phyloP scores from a whole-genome alignment of 73 alveolate genomes.

The Tetrahymena malaccensis region DNA sequence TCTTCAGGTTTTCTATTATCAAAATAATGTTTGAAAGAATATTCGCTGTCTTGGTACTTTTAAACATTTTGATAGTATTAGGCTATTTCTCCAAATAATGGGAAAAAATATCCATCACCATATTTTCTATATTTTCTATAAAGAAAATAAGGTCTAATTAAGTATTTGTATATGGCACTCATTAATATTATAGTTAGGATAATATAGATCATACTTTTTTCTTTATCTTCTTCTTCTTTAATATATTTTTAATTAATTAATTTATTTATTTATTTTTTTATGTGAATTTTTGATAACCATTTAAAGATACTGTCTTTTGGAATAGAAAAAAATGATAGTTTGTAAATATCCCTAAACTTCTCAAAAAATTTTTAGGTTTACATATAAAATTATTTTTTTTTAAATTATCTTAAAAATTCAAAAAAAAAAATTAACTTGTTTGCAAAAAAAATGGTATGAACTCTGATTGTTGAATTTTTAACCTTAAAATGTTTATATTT shows the following conservation, averaged over 20 bases:
- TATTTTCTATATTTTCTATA: neutral
- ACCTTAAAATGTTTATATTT: too few species aligned
- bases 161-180: neutral
- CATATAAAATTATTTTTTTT: too few species aligned
- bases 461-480: too few species aligned
- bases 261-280: neutral
- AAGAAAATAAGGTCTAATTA: neutral
- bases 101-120: neutral
- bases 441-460: too few species aligned
- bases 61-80: neutral
- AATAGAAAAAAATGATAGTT: too few species aligned
- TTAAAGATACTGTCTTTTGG: too few species aligned
- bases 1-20: neutral
- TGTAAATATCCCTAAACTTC: too few species aligned
- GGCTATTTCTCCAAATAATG: neutral
- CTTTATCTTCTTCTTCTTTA: neutral
- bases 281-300: too few species aligned
- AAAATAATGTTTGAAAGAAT: neutral
- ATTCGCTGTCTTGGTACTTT: neutral
- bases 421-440: too few species aligned
- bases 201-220: neutral
- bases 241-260: neutral
- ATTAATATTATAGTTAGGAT: neutral
- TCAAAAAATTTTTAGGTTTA: too few species aligned
- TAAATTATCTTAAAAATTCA: too few species aligned